phyloP scores from a whole-genome alignment of 768 basidiomycete species.

The Xerocomellus chrysenteron region DNA sequence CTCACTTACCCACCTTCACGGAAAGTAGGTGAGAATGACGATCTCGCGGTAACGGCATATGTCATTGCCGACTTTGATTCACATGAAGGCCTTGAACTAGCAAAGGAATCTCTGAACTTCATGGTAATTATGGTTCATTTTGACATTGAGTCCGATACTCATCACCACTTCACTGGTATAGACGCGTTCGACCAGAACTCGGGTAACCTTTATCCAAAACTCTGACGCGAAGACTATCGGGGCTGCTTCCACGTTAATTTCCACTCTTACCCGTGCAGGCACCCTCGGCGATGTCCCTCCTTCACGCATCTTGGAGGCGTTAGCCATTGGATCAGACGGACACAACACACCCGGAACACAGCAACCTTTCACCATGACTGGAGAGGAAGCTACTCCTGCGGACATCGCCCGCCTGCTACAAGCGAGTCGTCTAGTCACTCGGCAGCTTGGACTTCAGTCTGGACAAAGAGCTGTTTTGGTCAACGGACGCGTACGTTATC shows the following conservation, averaged over 20 bases:
- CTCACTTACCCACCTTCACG: conserved; percentile 4
- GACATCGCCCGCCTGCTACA: conserved; percentile 38
- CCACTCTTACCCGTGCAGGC: conserved; percentile 46
- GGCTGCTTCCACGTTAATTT: conserved; percentile 45
- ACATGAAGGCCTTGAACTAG: conserved; percentile 52
- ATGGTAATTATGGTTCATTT: conserved; percentile 45
- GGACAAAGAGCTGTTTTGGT: conserved; percentile 66
- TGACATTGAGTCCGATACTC: neutral
- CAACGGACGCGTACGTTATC: conserved; percentile 75
- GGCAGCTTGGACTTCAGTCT: conserved; percentile 56
- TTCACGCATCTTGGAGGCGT: conserved; percentile 13
- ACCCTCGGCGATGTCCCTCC: conserved; percentile 33
- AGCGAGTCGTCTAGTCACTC: conserved; percentile 46
- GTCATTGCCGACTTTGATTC: conserved; percentile 80
- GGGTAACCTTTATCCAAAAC: conserved; percentile 79
- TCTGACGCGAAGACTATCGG: conserved; percentile 35
- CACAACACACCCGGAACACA: conserved; percentile 31
- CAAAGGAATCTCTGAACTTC: conserved; percentile 64
- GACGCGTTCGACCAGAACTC: conserved; percentile 47
- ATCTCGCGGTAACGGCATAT: conserved; percentile 49
- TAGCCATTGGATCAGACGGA: conserved; percentile 11
- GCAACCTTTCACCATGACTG: conserved; percentile 35
- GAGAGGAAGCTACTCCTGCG: conserved; percentile 27
- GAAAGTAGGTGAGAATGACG: conserved; percentile 12
- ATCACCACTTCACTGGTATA: conserved; percentile 23